Conservation (phyloP, 805 yeast species). For the Lachancea nothofagi region DNA sequence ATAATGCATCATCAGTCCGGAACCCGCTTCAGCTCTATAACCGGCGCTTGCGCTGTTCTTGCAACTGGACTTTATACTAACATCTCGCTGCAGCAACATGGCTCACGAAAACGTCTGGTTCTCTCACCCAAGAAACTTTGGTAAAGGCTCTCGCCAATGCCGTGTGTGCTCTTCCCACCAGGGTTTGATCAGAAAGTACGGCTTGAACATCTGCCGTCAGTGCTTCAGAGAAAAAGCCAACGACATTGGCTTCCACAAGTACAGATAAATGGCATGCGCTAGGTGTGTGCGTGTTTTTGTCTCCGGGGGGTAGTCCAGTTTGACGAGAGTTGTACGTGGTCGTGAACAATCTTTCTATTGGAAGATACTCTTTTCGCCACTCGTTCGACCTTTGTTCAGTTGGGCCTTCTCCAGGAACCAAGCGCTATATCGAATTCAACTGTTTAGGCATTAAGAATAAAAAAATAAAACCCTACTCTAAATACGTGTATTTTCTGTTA, state of each 20-base stretch:
- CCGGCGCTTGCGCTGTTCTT: too few relatives aligned
- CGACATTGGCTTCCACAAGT: constrained; percentile 99
- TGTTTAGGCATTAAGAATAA: constrained; percentile 2
- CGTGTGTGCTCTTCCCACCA: constrained; percentile 98
- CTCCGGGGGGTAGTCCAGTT: too few relatives aligned
- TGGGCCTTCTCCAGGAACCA: too few relatives aligned
- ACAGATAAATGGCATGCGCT: constrained; percentile 59
- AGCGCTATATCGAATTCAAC: neutral
- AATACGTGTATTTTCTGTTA: constrained; percentile 5
- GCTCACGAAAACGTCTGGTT: constrained; percentile 99
- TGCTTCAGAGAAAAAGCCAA: constrained; percentile 99
- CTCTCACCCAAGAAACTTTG: constrained; percentile 99
- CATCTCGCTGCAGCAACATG: constrained; percentile 52
- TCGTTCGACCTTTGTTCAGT: too few relatives aligned
- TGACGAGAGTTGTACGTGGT: too few relatives aligned
- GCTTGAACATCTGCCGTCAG: constrained; percentile 99
- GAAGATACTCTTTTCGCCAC: too few relatives aligned
- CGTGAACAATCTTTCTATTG: too few relatives aligned
- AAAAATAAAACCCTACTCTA: constrained; percentile 5
- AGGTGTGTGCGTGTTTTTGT: neutral
- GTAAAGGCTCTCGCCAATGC: constrained; percentile 99
- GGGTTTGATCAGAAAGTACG: constrained; percentile 99
- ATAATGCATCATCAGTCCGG: too few relatives aligned
- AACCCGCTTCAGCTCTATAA: too few relatives aligned
- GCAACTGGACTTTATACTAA: constrained; percentile 6